Evolutionary conservation across 2,329 filamentous ascomycete species (phyloP).

Genomic region (Nothomitra cinnamomea): DNA sequence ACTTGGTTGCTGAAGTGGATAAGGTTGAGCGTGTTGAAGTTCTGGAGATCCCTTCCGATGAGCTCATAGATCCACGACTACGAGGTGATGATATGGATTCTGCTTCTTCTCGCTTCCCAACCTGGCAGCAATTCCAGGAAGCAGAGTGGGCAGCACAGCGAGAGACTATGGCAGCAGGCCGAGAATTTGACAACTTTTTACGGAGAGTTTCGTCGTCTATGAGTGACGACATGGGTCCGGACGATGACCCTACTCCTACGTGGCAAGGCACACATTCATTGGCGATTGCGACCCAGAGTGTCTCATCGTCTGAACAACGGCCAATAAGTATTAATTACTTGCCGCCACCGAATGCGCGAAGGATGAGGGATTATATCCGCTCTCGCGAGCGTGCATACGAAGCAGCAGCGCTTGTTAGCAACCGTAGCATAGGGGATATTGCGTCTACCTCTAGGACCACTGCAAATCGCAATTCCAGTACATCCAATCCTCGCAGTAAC

Average conservation of each 20-base stretch:
- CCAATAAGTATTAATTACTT: conserved; percentile 6
- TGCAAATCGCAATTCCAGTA: conserved; percentile 13
- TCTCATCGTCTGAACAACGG: neutral
- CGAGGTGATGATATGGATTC: conserved; percentile 25
- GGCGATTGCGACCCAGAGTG: neutral
- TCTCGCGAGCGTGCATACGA: neutral
- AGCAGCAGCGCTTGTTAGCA: no score
- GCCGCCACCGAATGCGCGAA: conserved; percentile 2
- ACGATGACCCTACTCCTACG: neutral
- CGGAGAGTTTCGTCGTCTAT: neutral
- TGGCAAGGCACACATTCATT: neutral
- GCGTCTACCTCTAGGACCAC: conserved; percentile 23
- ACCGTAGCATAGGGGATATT: conserved; percentile 30
- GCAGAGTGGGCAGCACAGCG: conserved; percentile 11
- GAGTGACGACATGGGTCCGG: neutral
- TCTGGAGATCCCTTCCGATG: conserved; percentile 28
- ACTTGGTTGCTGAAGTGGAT: conserved; percentile 39
- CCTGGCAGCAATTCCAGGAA: conserved; percentile 9
- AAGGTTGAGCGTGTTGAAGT: conserved; percentile 39
- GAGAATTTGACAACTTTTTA: neutral
- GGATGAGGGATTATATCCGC: neutral
- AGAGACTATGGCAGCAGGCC: neutral
- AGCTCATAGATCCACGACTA: conserved; percentile 35
- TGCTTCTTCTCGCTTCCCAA: conserved; percentile 19
- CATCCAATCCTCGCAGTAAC: neutral